Evolutionary conservation across 306 rosid species (phyloP).

Genomic region (Crotalaria pallida): DNA sequence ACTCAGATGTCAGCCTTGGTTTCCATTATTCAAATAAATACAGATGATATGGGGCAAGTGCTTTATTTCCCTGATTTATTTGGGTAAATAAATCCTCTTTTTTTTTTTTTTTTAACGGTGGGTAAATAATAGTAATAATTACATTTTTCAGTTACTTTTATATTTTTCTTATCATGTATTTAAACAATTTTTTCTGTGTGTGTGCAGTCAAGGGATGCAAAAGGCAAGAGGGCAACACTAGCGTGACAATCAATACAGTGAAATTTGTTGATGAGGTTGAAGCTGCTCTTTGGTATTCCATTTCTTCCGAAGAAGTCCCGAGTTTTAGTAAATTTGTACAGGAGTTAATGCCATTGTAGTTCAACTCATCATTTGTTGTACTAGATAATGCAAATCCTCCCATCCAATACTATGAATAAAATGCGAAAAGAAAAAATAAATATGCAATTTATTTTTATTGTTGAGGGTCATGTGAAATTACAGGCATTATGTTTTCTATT

Average conservation of each 20-base stretch:
- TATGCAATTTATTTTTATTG: neutral
- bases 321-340: slow-evolving; percentile 18
- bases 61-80: slow-evolving; percentile 6
- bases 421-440: neutral
- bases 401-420: slow-evolving; percentile 1
- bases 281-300: slow-evolving; percentile 10
- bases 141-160: neutral
- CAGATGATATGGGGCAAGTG: neutral
- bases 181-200: neutral
- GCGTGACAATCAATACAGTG: slow-evolving; percentile 40
- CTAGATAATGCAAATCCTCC: slow-evolving; percentile 12
- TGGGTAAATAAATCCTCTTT: slow-evolving; percentile 11
- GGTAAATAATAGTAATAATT: no score
- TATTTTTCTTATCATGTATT: neutral
- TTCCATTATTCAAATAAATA: neutral
- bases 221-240: slow-evolving; percentile 92
- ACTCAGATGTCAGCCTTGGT: neutral
- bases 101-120: no score
- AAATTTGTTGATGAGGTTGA: slow-evolving; percentile 6
- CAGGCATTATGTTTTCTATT: neutral
- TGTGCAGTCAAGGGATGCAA: slow-evolving; percentile 80
- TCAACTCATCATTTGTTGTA: slow-evolving; percentile 19
- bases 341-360: neutral
- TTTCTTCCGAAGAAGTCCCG: neutral
- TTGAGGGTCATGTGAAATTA: neutral